phyloP scores from a whole-genome alignment of 2,329 filamentous ascomycete species.

The Setomelanomma holmii region DNA sequence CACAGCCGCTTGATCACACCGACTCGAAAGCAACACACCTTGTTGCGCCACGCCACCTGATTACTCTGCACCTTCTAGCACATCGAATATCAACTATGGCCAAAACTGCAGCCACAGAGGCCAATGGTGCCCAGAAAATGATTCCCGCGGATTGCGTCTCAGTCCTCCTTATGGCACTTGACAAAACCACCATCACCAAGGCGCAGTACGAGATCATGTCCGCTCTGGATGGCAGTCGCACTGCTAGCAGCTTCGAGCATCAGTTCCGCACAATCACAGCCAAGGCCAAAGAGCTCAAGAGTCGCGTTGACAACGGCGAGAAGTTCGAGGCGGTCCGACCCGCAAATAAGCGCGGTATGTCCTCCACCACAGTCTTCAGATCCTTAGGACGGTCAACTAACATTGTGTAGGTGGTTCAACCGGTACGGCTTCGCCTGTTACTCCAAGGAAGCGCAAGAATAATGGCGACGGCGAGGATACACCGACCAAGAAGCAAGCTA shows the following conservation, averaged over 20 bases:
- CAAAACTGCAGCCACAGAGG: constrained; percentile 10
- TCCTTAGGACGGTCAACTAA: no score
- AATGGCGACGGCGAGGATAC: constrained; percentile 13
- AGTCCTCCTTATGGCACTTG: constrained; percentile 32
- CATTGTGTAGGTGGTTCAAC: constrained; percentile 14
- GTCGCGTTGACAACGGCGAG: constrained; percentile 32
- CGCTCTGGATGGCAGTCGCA: constrained; percentile 33
- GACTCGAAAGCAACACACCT: no score
- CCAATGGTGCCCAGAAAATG: constrained; percentile 17
- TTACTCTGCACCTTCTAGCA: no score
- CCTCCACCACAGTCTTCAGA: no score
- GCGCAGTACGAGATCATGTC: constrained; percentile 38
- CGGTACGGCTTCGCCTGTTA: constrained; percentile 13
- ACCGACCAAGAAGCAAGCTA: constrained; percentile 28
- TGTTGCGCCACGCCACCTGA: no score
- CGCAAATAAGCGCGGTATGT: constrained; percentile 33
- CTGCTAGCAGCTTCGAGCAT: constrained; percentile 34
- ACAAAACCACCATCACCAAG: constrained; percentile 22
- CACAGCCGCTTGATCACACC: no score
- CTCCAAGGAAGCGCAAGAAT: constrained; percentile 29
- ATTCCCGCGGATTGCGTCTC: constrained; percentile 32
- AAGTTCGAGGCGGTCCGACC: constrained; percentile 29
- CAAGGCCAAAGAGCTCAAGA: constrained; percentile 38
- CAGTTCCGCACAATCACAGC: constrained; percentile 30
- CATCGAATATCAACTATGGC: constrained; percentile 16